These are phyloP conservation scores for Ogataea corticis DNA, from an alignment of 805 yeast genomes.

Conservation along the genomic window DNA sequence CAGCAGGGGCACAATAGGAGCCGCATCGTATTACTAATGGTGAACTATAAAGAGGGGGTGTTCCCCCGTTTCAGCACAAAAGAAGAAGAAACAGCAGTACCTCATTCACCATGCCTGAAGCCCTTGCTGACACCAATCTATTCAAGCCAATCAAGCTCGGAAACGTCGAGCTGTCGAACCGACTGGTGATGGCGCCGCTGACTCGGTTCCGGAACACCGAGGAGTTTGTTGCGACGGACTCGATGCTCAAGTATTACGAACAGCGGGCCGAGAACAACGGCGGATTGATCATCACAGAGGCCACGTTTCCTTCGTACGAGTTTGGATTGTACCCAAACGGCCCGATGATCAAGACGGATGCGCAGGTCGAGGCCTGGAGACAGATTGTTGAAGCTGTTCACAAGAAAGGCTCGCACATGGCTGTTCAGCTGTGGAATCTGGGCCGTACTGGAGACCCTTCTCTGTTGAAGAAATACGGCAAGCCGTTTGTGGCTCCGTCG, in stretches of 20 bases:
- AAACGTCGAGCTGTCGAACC: conserved; percentile 36
- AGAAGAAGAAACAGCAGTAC: not conserved
- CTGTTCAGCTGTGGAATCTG: conserved; percentile 55
- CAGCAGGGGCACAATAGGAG: conserved; percentile 1
- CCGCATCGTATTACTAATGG: conserved; percentile 1
- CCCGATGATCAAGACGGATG: conserved; percentile 52
- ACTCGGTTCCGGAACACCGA: conserved; percentile 44
- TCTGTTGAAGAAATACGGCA: conserved; percentile 36
- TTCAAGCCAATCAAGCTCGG: conserved; percentile 50
- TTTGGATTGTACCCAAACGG: conserved; percentile 44
- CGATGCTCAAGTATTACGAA: conserved; percentile 51
- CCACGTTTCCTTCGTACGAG: conserved; percentile 47
- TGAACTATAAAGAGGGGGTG: not conserved
- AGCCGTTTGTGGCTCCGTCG: conserved; percentile 42
- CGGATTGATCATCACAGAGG: conserved; percentile 63
- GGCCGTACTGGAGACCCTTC: conserved; percentile 43
- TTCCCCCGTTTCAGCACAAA: not conserved
- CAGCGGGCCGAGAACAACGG: conserved; percentile 59
- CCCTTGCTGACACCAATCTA: conserved; percentile 20
- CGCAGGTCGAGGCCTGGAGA: conserved; percentile 52
- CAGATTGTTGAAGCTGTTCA: conserved; percentile 51
- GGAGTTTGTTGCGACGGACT: conserved; percentile 46
- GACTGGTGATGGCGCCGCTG: conserved; percentile 52
- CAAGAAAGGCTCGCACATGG: conserved; percentile 43
- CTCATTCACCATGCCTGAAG: not conserved